A percentile compares a stretch with the other conserved stretches of the same genome.
Evolutionary conservation across 805 yeast genomes (phyloP).

Genomic region (Candida anglica): DNA sequence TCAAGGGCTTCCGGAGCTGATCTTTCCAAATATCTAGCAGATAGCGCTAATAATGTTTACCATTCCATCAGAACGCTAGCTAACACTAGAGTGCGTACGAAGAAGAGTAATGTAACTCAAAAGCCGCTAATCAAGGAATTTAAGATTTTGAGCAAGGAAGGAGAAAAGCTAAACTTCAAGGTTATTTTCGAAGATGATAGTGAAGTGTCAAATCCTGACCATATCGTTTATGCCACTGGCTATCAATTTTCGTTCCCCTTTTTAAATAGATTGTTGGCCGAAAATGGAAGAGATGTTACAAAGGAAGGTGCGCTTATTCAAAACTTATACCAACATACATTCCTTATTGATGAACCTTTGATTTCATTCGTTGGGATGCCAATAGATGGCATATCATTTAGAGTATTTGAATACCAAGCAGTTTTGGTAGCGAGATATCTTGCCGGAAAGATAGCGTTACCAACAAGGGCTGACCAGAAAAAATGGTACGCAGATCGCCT

Average conservation of each 20-base stretch:
- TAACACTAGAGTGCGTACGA: conserved; percentile 5
- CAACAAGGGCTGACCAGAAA: conserved; percentile 44
- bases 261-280: conserved; percentile 23
- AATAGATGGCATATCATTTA: conserved; percentile 57
- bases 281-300: conserved; percentile 35
- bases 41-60: conserved; percentile 17
- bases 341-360: conserved; percentile 58
- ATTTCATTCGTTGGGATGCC: conserved; percentile 62
- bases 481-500: conserved; percentile 37
- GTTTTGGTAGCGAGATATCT: conserved; percentile 61
- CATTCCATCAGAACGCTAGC: conserved; percentile 23
- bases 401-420: conserved; percentile 62
- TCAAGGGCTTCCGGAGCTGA: conserved; percentile 24
- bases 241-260: conserved; percentile 66
- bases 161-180: conserved; percentile 23
- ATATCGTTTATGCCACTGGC: conserved; percentile 70
- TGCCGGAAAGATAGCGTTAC: conserved; percentile 50
- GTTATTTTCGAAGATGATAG: conserved; percentile 49
- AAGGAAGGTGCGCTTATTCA: conserved; percentile 21
- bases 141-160: conserved; percentile 4
- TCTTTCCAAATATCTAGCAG: conserved; percentile 21
- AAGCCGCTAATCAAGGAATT: conserved; percentile 23
- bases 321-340: conserved; percentile 56
- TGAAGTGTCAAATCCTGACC: conserved; percentile 45
- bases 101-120: conserved; percentile 11